Conservation (phyloP, 192 early-diverging fungal species). For the Coemansia sp. region DNA sequence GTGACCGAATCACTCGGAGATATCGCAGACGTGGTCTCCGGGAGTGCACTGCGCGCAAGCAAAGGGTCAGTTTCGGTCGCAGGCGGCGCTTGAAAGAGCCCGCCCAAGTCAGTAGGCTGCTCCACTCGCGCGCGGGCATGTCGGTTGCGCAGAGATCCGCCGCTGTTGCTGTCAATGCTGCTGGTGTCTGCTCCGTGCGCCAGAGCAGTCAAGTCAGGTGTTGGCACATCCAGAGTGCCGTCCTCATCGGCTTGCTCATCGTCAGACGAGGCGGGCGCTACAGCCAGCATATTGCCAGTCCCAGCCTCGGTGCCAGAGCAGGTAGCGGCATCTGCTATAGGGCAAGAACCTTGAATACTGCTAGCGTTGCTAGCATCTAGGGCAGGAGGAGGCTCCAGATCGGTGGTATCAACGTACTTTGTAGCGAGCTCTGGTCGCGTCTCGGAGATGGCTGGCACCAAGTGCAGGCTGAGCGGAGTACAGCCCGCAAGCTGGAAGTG, state of each 20-base stretch:
- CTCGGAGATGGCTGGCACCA: not conserved
- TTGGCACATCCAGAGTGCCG: not conserved
- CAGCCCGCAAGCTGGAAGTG: not conserved
- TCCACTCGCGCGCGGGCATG: not conserved
- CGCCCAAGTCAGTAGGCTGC: not conserved
- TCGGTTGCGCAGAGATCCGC: conserved; percentile 2
- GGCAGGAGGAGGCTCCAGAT: not conserved
- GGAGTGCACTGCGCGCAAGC: not conserved
- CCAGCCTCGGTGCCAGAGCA: not conserved
- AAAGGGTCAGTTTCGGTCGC: not conserved
- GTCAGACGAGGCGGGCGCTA: not conserved
- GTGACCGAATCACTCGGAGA: not conserved
- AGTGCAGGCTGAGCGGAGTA: not conserved
- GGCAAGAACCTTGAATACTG: too few species aligned
- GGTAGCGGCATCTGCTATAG: not conserved
- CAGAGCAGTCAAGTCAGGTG: not conserved
- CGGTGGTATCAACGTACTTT: not conserved
- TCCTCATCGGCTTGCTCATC: not conserved
- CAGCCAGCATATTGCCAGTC: not conserved
- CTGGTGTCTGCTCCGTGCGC: not conserved
- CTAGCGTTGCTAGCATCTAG: not conserved
- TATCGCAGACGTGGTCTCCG: conserved; percentile 1
- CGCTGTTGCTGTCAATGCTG: not conserved
- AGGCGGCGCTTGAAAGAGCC: conserved; percentile 1
- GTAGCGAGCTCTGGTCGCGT: not conserved